These are phyloP conservation scores for Eucalyptus erythrocorys DNA, from an alignment of 345 rosid genomes.

Conservation along the genomic window DNA sequence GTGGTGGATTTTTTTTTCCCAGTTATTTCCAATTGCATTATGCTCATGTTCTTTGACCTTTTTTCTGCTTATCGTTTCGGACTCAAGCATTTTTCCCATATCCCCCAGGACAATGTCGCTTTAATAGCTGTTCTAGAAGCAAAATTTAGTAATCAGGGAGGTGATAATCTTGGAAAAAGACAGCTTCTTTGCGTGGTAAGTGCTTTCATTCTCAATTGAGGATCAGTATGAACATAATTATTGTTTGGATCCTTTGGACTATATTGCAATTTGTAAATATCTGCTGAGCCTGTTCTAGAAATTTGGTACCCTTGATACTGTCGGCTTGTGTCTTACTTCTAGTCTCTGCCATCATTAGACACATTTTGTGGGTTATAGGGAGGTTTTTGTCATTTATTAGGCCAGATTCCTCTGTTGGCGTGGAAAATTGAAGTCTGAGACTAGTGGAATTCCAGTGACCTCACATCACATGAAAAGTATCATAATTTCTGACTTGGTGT, in stretches of 20 bases:
- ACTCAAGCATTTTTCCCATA: not conserved
- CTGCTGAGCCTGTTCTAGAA: not conserved
- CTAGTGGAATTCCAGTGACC: not conserved
- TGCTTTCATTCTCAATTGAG: not conserved
- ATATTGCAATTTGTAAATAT: not conserved
- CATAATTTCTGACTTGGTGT: not conserved
- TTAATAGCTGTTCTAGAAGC: constrained; percentile 88
- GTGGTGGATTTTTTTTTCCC: constrained; percentile 10
- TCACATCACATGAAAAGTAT: not conserved
- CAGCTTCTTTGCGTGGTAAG: constrained; percentile 96
- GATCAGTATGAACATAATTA: not conserved
- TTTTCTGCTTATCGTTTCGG: not conserved
- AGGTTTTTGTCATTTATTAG: not conserved
- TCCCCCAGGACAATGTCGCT: constrained; percentile 78
- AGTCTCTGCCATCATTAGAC: not conserved
- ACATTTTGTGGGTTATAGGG: not conserved
- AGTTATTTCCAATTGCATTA: not conserved
- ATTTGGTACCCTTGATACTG: not conserved
- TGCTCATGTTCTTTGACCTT: not conserved
- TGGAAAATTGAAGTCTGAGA: not conserved
- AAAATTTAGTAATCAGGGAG: constrained; percentile 77
- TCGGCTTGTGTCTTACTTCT: not conserved
- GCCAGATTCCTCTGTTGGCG: not conserved
- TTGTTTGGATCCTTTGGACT: not conserved
- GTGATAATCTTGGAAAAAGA: constrained; percentile 63